Percentiles rank a stretch among this genome's conserved stretches.
Conservation (phyloP, 345 rosid species). For the Streptanthus diversifolius region DNA sequence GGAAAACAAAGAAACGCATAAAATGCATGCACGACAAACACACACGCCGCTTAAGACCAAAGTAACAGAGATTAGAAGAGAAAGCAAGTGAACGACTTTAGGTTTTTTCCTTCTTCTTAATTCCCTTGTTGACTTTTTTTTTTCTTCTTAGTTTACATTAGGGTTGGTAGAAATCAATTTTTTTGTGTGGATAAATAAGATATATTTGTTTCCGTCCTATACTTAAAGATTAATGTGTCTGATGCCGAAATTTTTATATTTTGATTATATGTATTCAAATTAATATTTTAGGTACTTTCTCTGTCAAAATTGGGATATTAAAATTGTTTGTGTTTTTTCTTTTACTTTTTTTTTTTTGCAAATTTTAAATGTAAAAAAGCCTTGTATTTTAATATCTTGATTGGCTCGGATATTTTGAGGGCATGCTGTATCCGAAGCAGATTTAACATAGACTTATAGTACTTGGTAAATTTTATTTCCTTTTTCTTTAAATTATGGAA, state of each 20-base stretch:
- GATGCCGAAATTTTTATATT: neutral
- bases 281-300: neutral
- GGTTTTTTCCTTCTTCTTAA: neutral
- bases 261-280: neutral
- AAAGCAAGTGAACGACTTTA: slow-evolving; percentile 4
- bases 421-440: too few relatives aligned
- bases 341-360: neutral
- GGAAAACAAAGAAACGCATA: slow-evolving; percentile 43
- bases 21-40: slow-evolving; percentile 72
- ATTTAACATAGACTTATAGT: too few relatives aligned
- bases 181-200: neutral
- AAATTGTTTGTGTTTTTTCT: neutral
- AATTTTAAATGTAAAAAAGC: neutral
- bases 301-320: neutral
- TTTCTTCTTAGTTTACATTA: neutral
- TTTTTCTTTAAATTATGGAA: too few relatives aligned
- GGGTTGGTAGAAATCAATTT: slow-evolving; percentile 17
- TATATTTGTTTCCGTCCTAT: neutral
- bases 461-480: too few relatives aligned
- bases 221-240: neutral
- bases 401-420: neutral
- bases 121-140: neutral
- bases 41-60: slow-evolving; percentile 53
- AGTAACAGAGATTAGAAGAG: neutral
- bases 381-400: too few relatives aligned